Evolutionary conservation across 345 rosid species (phyloP).

Genomic region (Eucalyptus cloeziana): DNA sequence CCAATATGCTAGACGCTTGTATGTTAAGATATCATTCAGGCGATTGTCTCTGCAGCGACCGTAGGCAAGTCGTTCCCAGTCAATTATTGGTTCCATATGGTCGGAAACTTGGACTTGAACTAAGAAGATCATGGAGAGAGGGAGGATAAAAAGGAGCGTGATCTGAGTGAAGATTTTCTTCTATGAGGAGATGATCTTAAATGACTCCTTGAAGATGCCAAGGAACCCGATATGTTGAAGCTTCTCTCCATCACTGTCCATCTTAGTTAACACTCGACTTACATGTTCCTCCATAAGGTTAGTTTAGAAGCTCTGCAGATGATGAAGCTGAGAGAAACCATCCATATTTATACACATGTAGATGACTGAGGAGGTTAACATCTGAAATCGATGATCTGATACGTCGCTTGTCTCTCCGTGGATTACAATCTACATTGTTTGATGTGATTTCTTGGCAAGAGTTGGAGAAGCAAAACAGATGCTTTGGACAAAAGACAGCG

Average conservation of each 20-base stretch:
- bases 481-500: neutral
- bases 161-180: slow-evolving; percentile 31
- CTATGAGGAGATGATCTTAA: slow-evolving; percentile 31
- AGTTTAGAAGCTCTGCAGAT: neutral
- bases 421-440: neutral
- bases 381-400: neutral
- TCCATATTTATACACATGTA: neutral
- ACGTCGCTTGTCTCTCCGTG: neutral
- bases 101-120: slow-evolving; percentile 17
- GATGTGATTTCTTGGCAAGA: neutral
- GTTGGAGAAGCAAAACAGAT: neutral
- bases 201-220: slow-evolving; percentile 27
- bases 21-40: neutral
- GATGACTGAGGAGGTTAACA: neutral
- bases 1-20: neutral
- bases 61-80: neutral
- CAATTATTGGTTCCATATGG: neutral
- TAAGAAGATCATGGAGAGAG: slow-evolving; percentile 27
- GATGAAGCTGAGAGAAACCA: neutral
- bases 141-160: slow-evolving; percentile 28
- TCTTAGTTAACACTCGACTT: neutral
- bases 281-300: neutral
- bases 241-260: slow-evolving; percentile 43
- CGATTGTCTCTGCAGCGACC: rapidly evolving
- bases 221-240: slow-evolving; percentile 28